Base-by-base conservation (phyloP, 75 land plant species). In the Pinus taeda region DNA sequence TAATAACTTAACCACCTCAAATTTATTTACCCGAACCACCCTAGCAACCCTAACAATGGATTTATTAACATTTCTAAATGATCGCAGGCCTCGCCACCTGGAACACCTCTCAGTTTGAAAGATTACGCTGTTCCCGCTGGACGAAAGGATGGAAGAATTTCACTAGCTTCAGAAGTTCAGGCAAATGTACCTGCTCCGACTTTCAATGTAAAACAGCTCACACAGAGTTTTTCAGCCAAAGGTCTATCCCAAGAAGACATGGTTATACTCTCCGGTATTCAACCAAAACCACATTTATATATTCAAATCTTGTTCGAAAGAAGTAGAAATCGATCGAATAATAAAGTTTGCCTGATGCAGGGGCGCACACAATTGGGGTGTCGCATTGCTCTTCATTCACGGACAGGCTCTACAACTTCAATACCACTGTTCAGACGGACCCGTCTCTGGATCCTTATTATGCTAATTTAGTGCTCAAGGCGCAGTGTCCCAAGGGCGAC, bases 211-310 rank as follows among this genome's bases (percentile, higher is more conserved):
- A 53, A 70, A 37, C 81, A 87, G 59, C 90, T 93, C 64, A 89
- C 88, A 29, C 83, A 83, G 15, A 18, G 45, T 58, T 93, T 91
- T 70, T 88, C 84, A 45, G 37, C 64, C 15, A 85, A 93, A 70
- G 93, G 93, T 9, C 82, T 93, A n/a, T 74, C 88, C 0, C 93
- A 84, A 64, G 90, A 85, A 18, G 91, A 93, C 56, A 89, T 93
- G 93, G 86, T 93, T 61, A 86, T 87, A 6, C 92, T 93, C 57
- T 85, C 93, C 49, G 93, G 96, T 89, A 77, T 39, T 39, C 6
- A 39, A 39, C 5, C 42, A 39, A 39, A 39, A 39, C 5, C 5
- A 6, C 5, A 39, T 39, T 39, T 4, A 39, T 39, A 5, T 39
- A 39, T 39, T 39, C 3, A 39, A 33, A 33, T 33, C 0, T 33